Base-by-base conservation (phyloP, 805 yeast species). In the Teunomyces funiuensis region DNA sequence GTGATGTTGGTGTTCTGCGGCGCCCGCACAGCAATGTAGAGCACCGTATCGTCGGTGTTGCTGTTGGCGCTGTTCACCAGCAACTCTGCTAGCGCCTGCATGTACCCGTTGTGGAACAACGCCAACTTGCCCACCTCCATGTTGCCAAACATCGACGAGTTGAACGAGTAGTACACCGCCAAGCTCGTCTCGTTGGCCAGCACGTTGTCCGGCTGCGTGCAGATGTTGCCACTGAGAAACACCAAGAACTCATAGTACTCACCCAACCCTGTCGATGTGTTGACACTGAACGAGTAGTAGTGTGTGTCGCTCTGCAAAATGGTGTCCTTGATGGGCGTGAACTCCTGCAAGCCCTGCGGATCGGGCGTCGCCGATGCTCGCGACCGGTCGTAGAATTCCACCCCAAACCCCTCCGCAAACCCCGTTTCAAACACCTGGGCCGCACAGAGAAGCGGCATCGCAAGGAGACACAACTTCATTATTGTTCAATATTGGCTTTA, bases 141-240 rank as follows among this genome's bases (percentile, higher is more conserved):
- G 48, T 62, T 43, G 9, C 37, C 33, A 41, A 66, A 60, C 66
- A 67, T 64, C 28, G 54, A 48, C 15, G 63, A 30, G 50, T 69
- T 65, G 50, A 68, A 69, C 11, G 72, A 66, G 43, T 59, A 65
- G 51, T 68, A 68, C 13, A 69, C 71, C 8, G 65, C 58, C 28
- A 69, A 48, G 41, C 61, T 48, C 2, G 67, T 47, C 20, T 56
- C 54, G 40, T 57, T 51, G n/a, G 40, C 51, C 1, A 28, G 33
- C 10, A 58, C 36, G 42, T 60, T 53, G 6, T 23, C 38, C 0
- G 74, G 45, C 17, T 45, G 22, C 4, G 57, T 46, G 46, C 82
- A 77, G 10, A 78, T 63, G 40, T 76, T 76, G 2, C 80, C 83
- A 11, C 79, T 71, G 13, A 78, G 43, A 47, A 74, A 78, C 31